phyloP scores from a whole-genome alignment of 345 rosid genomes.

The Arabidopsis arenosa region DNA sequence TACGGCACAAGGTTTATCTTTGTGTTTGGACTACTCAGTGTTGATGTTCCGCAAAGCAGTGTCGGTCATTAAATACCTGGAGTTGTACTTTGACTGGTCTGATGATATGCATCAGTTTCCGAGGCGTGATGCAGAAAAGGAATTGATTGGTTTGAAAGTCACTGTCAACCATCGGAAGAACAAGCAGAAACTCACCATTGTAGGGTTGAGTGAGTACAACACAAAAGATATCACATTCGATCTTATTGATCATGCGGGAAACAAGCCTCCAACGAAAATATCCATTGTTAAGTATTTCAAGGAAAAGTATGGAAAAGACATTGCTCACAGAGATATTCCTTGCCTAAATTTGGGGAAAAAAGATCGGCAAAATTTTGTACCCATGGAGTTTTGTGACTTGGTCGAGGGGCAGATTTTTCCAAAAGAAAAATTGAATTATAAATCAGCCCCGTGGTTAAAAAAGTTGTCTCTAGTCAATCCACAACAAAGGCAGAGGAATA shows the following conservation, averaged over 20 bases:
- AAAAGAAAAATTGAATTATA: slow-evolving; percentile 56
- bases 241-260: slow-evolving; percentile 53
- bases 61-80: slow-evolving; percentile 62
- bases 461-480: slow-evolving; percentile 57
- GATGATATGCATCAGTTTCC: slow-evolving; percentile 42
- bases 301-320: slow-evolving; percentile 55
- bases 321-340: slow-evolving; percentile 59
- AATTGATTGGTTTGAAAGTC: slow-evolving; percentile 63
- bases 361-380: slow-evolving; percentile 58
- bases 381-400: slow-evolving; percentile 80
- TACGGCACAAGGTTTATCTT: slow-evolving; percentile 64
- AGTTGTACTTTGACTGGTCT: slow-evolving; percentile 47
- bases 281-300: slow-evolving; percentile 63
- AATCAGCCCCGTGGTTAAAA: slow-evolving; percentile 53
- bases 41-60: slow-evolving; percentile 68
- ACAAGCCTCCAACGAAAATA: slow-evolving; percentile 35
- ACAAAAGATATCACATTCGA: slow-evolving; percentile 49
- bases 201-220: slow-evolving; percentile 52
- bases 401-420: slow-evolving; percentile 84
- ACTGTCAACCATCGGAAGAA: slow-evolving; percentile 67
- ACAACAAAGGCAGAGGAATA: slow-evolving; percentile 47
- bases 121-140: slow-evolving; percentile 50
- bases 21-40: slow-evolving; percentile 79
- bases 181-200: slow-evolving; percentile 61
- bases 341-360: slow-evolving; percentile 69